These are phyloP conservation scores for Botrytis fragariae DNA, from an alignment of 2,329 filamentous ascomycete genomes.

Conservation along the genomic window DNA sequence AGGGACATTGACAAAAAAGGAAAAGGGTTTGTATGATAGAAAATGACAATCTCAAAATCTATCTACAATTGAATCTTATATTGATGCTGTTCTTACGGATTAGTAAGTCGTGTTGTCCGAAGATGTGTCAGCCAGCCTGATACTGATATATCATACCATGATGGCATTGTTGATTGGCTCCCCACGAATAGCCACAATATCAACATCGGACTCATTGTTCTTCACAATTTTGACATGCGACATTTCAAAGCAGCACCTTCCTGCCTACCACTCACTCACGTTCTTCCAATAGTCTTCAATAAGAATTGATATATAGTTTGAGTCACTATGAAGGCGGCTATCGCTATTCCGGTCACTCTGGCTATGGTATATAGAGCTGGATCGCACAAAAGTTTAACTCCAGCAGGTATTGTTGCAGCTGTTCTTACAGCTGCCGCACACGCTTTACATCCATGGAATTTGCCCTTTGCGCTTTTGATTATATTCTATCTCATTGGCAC, in stretches of 20 bases:
- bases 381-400: constrained; percentile 74
- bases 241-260: background rate
- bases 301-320: background rate
- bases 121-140: background rate
- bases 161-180: background rate
- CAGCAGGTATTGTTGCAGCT: constrained; percentile 69
- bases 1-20: background rate
- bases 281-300: background rate
- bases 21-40: background rate
- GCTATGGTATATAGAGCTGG: constrained; percentile 65
- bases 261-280: background rate
- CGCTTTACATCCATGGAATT: constrained; percentile 86
- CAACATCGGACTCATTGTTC: constrained; percentile 10
- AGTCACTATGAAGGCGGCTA: constrained; percentile 52
- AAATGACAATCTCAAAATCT: background rate
- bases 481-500: constrained; percentile 88
- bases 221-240: background rate
- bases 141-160: background rate
- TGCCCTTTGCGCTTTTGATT: constrained; percentile 80
- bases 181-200: background rate
- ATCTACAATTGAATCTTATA: background rate
- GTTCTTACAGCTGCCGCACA: constrained; percentile 73
- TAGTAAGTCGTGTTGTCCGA: background rate
- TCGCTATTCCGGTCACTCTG: constrained; percentile 57
- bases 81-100: background rate